Conservation (phyloP, 164 flowering plant species). For the Amborella trichopoda region DNA sequence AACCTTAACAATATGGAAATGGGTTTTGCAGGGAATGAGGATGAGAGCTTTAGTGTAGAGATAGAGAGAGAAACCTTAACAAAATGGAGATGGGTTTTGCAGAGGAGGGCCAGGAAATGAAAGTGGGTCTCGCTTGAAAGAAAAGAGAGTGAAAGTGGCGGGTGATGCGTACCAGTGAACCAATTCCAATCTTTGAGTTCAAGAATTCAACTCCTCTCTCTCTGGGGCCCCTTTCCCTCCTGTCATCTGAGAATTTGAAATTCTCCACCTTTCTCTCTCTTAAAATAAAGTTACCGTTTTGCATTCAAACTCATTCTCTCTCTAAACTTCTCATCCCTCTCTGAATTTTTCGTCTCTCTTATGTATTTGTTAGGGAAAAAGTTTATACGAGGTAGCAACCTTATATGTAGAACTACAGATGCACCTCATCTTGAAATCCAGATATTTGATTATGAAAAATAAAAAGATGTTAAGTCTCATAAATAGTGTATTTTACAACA, state of each 20-base stretch:
- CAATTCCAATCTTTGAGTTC: conserved; percentile 34
- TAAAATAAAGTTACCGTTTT: too few species aligned
- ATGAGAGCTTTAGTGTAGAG: not conserved
- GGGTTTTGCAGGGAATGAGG: not conserved
- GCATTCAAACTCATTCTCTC: too few species aligned
- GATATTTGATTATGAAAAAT: too few species aligned
- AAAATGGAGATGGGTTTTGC: not conserved
- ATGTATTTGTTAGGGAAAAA: too few species aligned
- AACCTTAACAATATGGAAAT: not conserved
- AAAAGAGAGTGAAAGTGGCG: conserved; percentile 31
- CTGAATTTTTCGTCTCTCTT: too few species aligned
- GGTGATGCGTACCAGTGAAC: conserved; percentile 17
- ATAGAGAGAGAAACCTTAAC: conserved; percentile 13
- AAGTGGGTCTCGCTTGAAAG: conserved; percentile 43
- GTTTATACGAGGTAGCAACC: too few species aligned
- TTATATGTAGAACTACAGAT: too few species aligned
- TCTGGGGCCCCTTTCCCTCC: not conserved
- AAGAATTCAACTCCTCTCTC: conserved; percentile 19
- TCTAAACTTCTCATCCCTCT: too few species aligned
- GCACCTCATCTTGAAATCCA: too few species aligned
- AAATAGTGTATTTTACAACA: too few species aligned
- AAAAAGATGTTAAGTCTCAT: too few species aligned
- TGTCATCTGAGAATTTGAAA: not conserved
- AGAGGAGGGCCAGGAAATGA: not conserved
- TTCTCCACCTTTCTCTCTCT: not conserved